Percentiles rank a stretch among this genome's conserved stretches.
phyloP scores from a whole-genome alignment of 139 green algal species.

The Volvox reticuliferus region DNA sequence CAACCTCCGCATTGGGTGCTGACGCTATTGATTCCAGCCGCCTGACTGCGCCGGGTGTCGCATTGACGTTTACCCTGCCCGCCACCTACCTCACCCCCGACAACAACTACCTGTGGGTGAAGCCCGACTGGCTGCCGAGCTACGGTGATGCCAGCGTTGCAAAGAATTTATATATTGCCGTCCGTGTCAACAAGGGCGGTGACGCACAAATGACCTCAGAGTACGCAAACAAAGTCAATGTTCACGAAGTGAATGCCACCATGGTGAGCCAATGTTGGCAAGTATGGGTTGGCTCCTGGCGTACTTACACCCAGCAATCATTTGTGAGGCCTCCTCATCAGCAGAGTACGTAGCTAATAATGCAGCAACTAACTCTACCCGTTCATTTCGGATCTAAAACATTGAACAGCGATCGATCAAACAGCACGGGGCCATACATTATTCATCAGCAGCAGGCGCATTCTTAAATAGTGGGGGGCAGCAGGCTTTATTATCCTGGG shows the following conservation, averaged over 20 bases:
- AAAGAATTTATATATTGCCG: background rate
- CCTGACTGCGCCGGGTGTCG: background rate
- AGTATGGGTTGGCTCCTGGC: no score
- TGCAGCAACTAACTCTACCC: no score
- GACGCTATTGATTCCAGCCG: background rate
- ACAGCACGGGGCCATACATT: no score
- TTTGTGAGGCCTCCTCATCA: no score
- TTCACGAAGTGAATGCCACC: background rate
- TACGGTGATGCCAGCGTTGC: background rate
- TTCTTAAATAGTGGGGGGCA: no score
- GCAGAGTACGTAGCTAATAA: no score
- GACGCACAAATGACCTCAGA: background rate
- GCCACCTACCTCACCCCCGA: background rate
- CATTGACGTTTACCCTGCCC: background rate
- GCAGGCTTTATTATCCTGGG: no score
- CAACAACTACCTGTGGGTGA: background rate
- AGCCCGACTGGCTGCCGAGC: background rate
- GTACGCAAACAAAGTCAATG: background rate
- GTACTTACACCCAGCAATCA: no score
- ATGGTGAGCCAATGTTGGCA: background rate
- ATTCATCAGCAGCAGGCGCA: no score
- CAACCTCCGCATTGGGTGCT: background rate
- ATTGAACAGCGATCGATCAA: no score
- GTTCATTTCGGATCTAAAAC: no score
- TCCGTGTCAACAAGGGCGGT: background rate